phyloP scores from a whole-genome alignment of 2,329 filamentous ascomycete species.

The Aureobasidium sp. region DNA sequence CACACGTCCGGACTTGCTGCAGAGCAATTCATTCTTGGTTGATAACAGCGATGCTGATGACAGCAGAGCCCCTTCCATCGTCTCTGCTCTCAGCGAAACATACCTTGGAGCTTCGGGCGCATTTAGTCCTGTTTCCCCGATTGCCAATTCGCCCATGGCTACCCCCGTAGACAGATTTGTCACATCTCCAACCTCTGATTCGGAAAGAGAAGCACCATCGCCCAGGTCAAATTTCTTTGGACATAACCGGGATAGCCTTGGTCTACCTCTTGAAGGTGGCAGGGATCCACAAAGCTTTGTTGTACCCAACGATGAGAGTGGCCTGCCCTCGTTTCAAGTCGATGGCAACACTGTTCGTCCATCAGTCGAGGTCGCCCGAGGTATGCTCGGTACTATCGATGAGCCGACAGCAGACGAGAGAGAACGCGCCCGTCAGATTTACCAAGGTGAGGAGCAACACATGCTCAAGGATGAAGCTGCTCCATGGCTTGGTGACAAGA shows the following conservation, averaged over 20 bases:
- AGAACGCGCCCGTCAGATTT: constrained; percentile 75
- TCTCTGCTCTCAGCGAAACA: constrained; percentile 13
- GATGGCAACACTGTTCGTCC: constrained; percentile 37
- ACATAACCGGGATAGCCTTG: neutral
- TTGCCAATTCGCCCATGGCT: constrained; percentile 2
- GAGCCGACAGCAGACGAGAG: constrained; percentile 60
- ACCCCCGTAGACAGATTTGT: neutral
- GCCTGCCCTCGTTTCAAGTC: constrained; percentile 34
- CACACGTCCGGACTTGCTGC: constrained; percentile 15
- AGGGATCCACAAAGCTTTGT: neutral
- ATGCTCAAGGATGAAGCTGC: constrained; percentile 74
- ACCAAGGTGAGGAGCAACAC: constrained; percentile 74
- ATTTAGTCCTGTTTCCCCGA: constrained; percentile 12
- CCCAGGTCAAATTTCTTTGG: neutral
- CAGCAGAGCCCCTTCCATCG: constrained; percentile 25
- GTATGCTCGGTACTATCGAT: constrained; percentile 19
- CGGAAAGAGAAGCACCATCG: neutral
- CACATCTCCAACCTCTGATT: neutral
- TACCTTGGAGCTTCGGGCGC: neutral
- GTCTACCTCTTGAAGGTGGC: neutral
- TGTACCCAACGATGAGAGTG: neutral
- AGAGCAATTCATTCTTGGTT: constrained; percentile 41
- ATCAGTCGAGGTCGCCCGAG: constrained; percentile 8
- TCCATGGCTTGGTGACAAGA: constrained; percentile 74
- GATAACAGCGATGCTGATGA: constrained; percentile 49